Conservation (phyloP, 2,329 filamentous ascomycete genomes). For the Fusarium succisae region DNA sequence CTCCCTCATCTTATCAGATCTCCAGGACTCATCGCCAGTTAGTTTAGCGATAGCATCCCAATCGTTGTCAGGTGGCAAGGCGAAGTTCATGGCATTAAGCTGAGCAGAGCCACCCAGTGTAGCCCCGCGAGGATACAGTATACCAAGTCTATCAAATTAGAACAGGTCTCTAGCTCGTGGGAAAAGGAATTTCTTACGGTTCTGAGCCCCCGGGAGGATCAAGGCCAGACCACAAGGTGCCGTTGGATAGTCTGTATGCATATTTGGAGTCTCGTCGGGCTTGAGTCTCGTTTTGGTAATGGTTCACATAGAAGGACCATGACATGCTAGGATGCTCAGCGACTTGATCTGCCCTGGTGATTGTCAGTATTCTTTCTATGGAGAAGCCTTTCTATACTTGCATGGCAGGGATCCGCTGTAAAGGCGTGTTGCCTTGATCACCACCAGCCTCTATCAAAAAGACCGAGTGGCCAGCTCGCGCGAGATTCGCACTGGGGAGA, state of each 20-base stretch:
- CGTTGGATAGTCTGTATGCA: conserved; percentile 30
- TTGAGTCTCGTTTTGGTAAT: conserved; percentile 54
- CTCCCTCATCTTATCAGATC: conserved; percentile 51
- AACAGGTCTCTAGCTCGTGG: fast-evolving
- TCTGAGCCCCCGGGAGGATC: conserved; percentile 46
- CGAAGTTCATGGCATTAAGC: conserved; percentile 35
- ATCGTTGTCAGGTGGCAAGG: conserved; percentile 22
- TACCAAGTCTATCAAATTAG: background rate
- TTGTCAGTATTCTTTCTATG: fast-evolving
- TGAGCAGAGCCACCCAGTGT: conserved; percentile 31
- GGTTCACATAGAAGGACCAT: conserved; percentile 70
- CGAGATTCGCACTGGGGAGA: conserved; percentile 54
- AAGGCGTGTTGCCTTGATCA: conserved; percentile 53
- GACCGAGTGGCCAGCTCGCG: conserved; percentile 63
- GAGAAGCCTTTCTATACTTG: background rate
- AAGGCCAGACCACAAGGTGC: conserved; percentile 31
- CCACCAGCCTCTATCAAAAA: conserved; percentile 67
- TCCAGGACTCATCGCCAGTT: conserved; percentile 56
- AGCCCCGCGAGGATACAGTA: conserved; percentile 36
- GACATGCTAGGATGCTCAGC: conserved; percentile 31
- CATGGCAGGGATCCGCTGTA: conserved; percentile 8
- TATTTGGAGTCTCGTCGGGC: conserved; percentile 34
- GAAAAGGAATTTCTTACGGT: background rate
- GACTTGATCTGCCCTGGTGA: background rate
- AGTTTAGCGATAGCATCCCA: conserved; percentile 49